Base-by-base conservation (phyloP, 2,329 filamentous ascomycete species). In the Chaetomiaceae sp. region DNA sequence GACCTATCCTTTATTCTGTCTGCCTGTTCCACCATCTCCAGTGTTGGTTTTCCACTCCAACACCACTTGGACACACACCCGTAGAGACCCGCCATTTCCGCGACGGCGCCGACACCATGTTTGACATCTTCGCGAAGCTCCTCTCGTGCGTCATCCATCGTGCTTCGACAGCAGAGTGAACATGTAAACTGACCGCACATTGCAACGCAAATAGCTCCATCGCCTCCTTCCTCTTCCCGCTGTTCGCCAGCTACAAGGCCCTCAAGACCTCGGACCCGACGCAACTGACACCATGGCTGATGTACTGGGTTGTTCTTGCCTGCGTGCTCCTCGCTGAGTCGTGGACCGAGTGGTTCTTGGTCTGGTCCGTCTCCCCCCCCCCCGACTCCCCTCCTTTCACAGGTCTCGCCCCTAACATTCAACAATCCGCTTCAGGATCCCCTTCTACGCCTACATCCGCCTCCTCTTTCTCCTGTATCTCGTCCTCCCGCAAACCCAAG, bases 171-270 rank as follows among this genome's bases (percentile, higher is more conserved):
- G 60, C 16, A 29, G 20, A 25, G 23, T 36, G 42, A n/a, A 13
- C 10, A 8, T 36, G 43, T 34, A 34, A 45, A 48, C 45, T 56
- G 54, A 57, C 51, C 45, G 41, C 42, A 18, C 14, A 14, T 29
- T 40, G 9, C 32, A n/a, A n/a, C n/a, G n/a, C n/a, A n/a, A 21
- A 47, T 67, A 95, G 90, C 67, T 92, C 89, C 58, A 72, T 92
- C 68, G 85, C 88, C 54, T 95, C 91, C 52, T 90, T 95, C 67
- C 84, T 96, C 67, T 95, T 97, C 69, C 94, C 94, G 47, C 84
- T 96, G 59, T 97, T 96, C 74, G 91, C 92, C 61, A 96, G 92
- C 59, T 97, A 96, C 80, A 97, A 97, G 77, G 92, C 94, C 44
- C 86, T 99, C 66, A 92, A 94, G 73, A 91, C 90, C 14, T 87